A percentile compares a stretch with the other conserved stretches of the same genome.
These are phyloP conservation scores for Cystobasidium onofrii DNA, from an alignment of 768 basidiomycete genomes.

Conservation along the genomic window DNA sequence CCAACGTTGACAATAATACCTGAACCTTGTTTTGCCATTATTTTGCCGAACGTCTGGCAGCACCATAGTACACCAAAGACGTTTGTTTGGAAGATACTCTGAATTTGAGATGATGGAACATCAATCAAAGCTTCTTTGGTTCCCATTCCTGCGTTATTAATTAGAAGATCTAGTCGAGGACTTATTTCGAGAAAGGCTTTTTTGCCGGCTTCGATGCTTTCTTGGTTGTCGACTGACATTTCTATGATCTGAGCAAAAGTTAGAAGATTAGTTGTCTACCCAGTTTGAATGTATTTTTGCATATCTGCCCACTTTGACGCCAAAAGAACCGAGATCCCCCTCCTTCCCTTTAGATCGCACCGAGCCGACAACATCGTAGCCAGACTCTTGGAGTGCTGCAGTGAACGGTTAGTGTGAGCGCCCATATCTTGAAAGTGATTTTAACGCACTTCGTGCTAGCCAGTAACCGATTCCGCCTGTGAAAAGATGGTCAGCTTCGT, in stretches of 20 bases:
- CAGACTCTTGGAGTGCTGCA: background rate
- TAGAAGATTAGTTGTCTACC: background rate
- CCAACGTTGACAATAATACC: constrained; percentile 24
- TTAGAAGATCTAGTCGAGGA: constrained; percentile 1
- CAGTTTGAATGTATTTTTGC: background rate
- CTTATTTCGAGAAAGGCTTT: constrained; percentile 10
- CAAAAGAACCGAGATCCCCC: background rate
- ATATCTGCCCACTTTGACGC: background rate
- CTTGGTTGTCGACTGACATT: constrained; percentile 1
- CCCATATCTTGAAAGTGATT: too few relatives aligned
- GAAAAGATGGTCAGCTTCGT: background rate
- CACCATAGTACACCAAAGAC: constrained; percentile 20
- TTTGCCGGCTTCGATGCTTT: constrained; percentile 7
- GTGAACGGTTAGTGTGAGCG: background rate
- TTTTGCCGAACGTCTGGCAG: constrained; percentile 17
- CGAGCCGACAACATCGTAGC: constrained; percentile 14
- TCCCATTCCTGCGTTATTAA: constrained; percentile 18
- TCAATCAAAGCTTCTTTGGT: constrained; percentile 17
- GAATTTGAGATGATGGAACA: background rate
- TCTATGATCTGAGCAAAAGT: background rate
- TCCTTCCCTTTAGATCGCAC: constrained; percentile 8
- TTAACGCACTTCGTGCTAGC: background rate
- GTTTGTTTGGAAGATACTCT: constrained; percentile 20
- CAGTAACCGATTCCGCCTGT: constrained; percentile 21
- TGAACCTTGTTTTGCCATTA: constrained; percentile 25